phyloP scores from a whole-genome alignment of 2,329 filamentous ascomycete species.

The Ophiostoma piceae region DNA sequence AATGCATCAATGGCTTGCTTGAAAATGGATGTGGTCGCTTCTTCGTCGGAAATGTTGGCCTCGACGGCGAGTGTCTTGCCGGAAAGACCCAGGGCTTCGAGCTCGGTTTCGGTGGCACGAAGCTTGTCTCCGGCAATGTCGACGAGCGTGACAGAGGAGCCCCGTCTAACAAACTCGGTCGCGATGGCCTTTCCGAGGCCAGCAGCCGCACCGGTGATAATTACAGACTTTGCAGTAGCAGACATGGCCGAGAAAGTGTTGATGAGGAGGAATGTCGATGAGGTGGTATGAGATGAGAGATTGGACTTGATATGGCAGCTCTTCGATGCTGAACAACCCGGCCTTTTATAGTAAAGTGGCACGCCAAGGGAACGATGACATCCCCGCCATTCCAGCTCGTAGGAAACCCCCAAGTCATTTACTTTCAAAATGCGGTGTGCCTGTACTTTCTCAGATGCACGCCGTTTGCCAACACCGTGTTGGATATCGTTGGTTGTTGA shows the following conservation, averaged over 20 bases:
- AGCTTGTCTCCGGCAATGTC: neutral
- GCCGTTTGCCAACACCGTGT: neutral
- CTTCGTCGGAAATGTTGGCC: neutral
- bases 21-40: neutral
- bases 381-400: neutral
- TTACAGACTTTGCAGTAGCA: neutral
- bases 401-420: neutral
- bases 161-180: neutral
- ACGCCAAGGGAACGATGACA: neutral
- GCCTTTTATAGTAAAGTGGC: neutral
- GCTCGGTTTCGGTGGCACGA: neutral
- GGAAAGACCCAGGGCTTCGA: neutral
- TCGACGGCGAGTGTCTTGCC: neutral
- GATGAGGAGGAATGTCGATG: neutral
- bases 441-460: neutral
- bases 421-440: neutral
- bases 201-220: neutral
- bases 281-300: neutral
- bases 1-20: slow-evolving; percentile 22
- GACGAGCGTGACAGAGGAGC: neutral
- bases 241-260: neutral
- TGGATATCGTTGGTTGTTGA: no score
- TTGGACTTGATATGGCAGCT: neutral
- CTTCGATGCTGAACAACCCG: neutral
- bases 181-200: neutral